A percentile compares a stretch with the other conserved stretches of the same genome.
These are phyloP conservation scores for Fusarium napiforme DNA, from an alignment of 2,329 filamentous ascomycete genomes.

Conservation along the genomic window DNA sequence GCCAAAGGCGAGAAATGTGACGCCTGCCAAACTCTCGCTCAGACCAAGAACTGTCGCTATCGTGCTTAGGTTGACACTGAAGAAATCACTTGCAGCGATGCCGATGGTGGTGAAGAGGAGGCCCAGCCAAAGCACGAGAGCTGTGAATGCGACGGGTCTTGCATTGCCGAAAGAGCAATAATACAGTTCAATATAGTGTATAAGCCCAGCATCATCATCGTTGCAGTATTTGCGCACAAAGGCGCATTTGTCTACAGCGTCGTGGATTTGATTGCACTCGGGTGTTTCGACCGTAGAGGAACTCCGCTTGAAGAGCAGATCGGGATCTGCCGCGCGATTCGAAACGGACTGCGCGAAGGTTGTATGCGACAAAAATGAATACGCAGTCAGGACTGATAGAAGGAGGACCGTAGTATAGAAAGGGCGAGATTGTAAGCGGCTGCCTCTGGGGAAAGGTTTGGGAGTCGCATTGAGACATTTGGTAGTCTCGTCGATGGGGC, in stretches of 20 bases:
- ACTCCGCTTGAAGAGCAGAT: conserved; percentile 43
- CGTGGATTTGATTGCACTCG: conserved; percentile 83
- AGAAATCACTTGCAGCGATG: conserved; percentile 97
- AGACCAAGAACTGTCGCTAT: conserved; percentile 89
- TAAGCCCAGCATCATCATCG: conserved; percentile 88
- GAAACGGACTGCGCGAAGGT: conserved; percentile 23
- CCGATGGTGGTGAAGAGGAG: conserved; percentile 96
- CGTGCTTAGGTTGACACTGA: conserved; percentile 95
- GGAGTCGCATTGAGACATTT: conserved; percentile 12
- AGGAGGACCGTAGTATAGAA: conserved; percentile 61
- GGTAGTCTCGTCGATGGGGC: conserved; percentile 9
- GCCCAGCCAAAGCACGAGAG: conserved; percentile 85
- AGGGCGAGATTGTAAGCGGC: conserved; percentile 58
- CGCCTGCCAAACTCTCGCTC: conserved; percentile 94
- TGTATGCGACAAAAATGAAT: conserved; percentile 53
- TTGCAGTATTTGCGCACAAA: conserved; percentile 85
- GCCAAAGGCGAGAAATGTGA: conserved; percentile 95
- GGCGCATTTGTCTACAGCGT: conserved; percentile 82
- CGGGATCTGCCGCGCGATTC: conserved; percentile 7
- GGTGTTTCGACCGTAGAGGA: conserved; percentile 42
- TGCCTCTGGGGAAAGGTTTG: conserved; percentile 44
- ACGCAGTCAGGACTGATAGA: conserved; percentile 58
- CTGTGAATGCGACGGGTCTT: conserved; percentile 80
- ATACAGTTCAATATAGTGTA: conserved; percentile 90
- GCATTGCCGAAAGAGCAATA: conserved; percentile 80